Conservation (phyloP, 2,329 filamentous ascomycete species). For the Fusarium armeniacum region DNA sequence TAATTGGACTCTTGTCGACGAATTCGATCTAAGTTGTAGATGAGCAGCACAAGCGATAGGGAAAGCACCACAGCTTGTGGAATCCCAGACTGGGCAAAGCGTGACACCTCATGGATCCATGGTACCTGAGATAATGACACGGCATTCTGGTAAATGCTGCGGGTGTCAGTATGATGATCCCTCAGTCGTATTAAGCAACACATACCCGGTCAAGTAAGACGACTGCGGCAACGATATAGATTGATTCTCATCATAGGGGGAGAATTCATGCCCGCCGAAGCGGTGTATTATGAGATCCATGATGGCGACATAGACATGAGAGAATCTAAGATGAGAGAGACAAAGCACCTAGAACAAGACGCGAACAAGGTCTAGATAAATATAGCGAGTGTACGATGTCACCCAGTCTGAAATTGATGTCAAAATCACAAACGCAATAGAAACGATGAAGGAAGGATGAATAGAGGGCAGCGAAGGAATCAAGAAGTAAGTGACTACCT, state of each 20-base stretch:
- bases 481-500: background rate
- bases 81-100: slow-evolving; percentile 59
- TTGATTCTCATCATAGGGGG: slow-evolving; percentile 47
- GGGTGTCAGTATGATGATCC: slow-evolving; percentile 9
- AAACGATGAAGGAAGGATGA: background rate
- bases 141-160: slow-evolving; percentile 33
- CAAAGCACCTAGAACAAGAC: background rate
- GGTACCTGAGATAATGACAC: slow-evolving; percentile 42
- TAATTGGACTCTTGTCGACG: slow-evolving; percentile 46
- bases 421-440: slow-evolving; percentile 16
- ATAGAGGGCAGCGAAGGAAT: slow-evolving; percentile 19
- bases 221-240: slow-evolving; percentile 26
- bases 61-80: slow-evolving; percentile 57
- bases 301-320: slow-evolving; percentile 41
- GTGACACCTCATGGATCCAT: slow-evolving; percentile 59
- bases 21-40: slow-evolving; percentile 53
- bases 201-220: slow-evolving; percentile 40
- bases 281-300: slow-evolving; percentile 54
- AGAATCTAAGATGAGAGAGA: slow-evolving; percentile 4
- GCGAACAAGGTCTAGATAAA: slow-evolving; percentile 3
- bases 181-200: background rate
- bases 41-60: slow-evolving; percentile 56
- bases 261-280: slow-evolving; percentile 51
- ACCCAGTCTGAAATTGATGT: background rate
- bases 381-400: slow-evolving; percentile 6